Evolutionary conservation across 2,329 filamentous ascomycete genomes (phyloP).

Genomic region (Aotearoamyces nothofagi): DNA sequence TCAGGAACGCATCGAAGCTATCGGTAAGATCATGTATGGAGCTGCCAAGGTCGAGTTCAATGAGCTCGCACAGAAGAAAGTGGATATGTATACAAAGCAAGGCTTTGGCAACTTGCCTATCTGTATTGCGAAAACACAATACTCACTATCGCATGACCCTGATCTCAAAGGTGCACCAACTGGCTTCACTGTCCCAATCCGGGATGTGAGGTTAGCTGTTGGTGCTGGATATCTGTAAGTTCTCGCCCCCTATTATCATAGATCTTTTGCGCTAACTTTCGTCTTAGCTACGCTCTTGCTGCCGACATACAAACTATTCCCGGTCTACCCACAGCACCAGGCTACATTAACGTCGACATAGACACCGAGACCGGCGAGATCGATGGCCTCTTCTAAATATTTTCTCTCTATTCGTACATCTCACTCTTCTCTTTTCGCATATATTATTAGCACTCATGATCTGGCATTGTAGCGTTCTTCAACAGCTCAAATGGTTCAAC

Average conservation of each 20-base stretch:
- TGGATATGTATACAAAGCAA: conserved; percentile 85
- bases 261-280: conserved; percentile 19
- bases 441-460: not conserved
- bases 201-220: conserved; percentile 85
- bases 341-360: conserved; percentile 86
- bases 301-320: conserved; percentile 98
- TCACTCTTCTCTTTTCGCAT: not conserved
- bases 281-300: conserved; percentile 65
- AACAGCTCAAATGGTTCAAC: not conserved
- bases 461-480: not conserved
- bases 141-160: conserved; percentile 86
- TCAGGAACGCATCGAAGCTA: conserved; percentile 79
- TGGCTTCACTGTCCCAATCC: conserved; percentile 87
- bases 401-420: not conserved
- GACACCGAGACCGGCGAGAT: conserved; percentile 74
- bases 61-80: conserved; percentile 88
- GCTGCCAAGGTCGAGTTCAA: conserved; percentile 82
- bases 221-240: conserved; percentile 82
- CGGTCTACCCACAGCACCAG: conserved; percentile 83
- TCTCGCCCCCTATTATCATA: not conserved
- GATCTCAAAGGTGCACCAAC: conserved; percentile 87
- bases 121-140: conserved; percentile 97
- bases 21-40: conserved; percentile 89
- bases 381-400: conserved; percentile 67
- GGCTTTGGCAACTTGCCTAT: conserved; percentile 89